phyloP scores from a whole-genome alignment of 2,329 filamentous ascomycete species.

The Pyrenophora graminea region DNA sequence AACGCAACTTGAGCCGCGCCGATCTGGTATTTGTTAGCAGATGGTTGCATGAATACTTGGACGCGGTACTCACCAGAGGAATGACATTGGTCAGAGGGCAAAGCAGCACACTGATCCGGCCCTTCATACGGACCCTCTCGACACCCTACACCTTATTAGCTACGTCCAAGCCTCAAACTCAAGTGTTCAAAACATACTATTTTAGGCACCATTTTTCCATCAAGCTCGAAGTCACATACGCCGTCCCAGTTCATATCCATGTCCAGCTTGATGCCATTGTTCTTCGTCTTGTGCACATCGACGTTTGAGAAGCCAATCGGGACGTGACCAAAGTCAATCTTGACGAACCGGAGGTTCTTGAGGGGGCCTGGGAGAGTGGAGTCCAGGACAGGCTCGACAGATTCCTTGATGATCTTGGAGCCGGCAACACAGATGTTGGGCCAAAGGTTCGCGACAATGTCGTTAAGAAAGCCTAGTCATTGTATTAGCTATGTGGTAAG shows the following conservation, averaged over 20 bases:
- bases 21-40: slow-evolving; percentile 43
- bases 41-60: background rate
- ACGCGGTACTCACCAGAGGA: slow-evolving; percentile 49
- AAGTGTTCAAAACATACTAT: slow-evolving; percentile 28
- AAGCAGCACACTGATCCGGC: slow-evolving; percentile 52
- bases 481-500: background rate
- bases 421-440: slow-evolving; percentile 55
- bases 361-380: slow-evolving; percentile 54
- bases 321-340: slow-evolving; percentile 52
- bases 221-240: slow-evolving; percentile 53
- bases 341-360: slow-evolving; percentile 50
- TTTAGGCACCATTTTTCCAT: slow-evolving; percentile 52
- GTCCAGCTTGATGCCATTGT: slow-evolving; percentile 54
- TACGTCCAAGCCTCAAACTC: background rate
- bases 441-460: slow-evolving; percentile 55
- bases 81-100: slow-evolving; percentile 53
- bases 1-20: slow-evolving; percentile 56
- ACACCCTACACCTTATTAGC: slow-evolving; percentile 46
- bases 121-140: slow-evolving; percentile 51
- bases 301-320: slow-evolving; percentile 51
- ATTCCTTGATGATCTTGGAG: slow-evolving; percentile 52
- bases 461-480: slow-evolving; percentile 52
- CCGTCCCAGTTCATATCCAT: slow-evolving; percentile 55
- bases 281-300: slow-evolving; percentile 52
- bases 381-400: slow-evolving; percentile 55